Conservation (phyloP, 2,329 filamentous ascomycete species). For the Aotearoamyces nothofagi region DNA sequence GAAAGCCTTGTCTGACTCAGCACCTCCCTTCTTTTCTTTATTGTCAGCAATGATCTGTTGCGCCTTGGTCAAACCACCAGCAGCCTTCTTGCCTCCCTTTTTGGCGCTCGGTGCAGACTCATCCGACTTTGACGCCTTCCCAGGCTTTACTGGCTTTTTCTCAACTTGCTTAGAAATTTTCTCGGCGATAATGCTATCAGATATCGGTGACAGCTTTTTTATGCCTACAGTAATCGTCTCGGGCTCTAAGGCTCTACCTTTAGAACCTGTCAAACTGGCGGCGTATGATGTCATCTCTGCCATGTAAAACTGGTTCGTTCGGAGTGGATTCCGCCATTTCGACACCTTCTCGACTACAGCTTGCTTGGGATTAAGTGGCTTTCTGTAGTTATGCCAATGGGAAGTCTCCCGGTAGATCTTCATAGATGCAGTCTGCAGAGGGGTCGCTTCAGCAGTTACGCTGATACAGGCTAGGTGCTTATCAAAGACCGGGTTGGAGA, state of each 20-base stretch:
- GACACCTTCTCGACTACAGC: slow-evolving; percentile 25
- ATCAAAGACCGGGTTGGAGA: slow-evolving; percentile 31
- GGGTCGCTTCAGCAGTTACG: slow-evolving; percentile 16
- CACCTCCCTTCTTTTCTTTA: slow-evolving; percentile 14
- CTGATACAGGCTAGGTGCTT: slow-evolving; percentile 27
- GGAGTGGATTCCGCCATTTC: slow-evolving; percentile 20
- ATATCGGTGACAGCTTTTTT: no score
- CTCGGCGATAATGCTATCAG: no score
- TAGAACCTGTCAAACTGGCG: slow-evolving; percentile 49
- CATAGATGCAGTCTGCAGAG: slow-evolving; percentile 10
- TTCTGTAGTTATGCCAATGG: slow-evolving; percentile 50
- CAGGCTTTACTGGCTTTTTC: slow-evolving; percentile 11
- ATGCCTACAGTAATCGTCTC: slow-evolving; percentile 42
- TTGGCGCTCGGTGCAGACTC: slow-evolving; percentile 5
- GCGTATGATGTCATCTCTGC: slow-evolving; percentile 53
- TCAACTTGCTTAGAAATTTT: slow-evolving; percentile 13
- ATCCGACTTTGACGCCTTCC: slow-evolving; percentile 11
- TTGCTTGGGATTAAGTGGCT: slow-evolving; percentile 28
- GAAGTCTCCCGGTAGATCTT: slow-evolving; percentile 30
- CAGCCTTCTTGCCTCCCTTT: slow-evolving; percentile 23
- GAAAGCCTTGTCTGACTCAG: slow-evolving; percentile 18
- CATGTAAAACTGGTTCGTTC: slow-evolving; percentile 44
- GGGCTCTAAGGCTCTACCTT: slow-evolving; percentile 46
- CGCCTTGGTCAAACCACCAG: slow-evolving; percentile 20
- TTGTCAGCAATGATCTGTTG: slow-evolving; percentile 20